These are phyloP conservation scores for Candida khao-thaluensis DNA, from an alignment of 805 yeast genomes.

Conservation along the genomic window DNA sequence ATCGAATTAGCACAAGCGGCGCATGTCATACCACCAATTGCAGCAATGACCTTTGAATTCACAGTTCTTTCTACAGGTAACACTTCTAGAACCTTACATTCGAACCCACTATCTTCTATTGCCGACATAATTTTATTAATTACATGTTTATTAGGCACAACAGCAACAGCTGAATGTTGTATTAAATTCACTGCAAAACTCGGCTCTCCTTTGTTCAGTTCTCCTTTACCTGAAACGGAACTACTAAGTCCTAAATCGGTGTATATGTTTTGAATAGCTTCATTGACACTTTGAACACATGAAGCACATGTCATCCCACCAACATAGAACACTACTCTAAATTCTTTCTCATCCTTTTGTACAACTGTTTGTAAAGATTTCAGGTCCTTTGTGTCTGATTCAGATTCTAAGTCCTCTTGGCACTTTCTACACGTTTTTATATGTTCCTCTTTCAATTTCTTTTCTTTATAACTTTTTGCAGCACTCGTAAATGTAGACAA, in stretches of 20 bases:
- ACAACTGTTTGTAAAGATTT: constrained; percentile 27
- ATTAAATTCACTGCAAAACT: constrained; percentile 51
- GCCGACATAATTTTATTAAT: constrained; percentile 31
- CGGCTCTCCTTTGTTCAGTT: constrained; percentile 19
- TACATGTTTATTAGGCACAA: constrained; percentile 51
- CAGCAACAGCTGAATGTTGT: constrained; percentile 51
- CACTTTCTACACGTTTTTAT: constrained; percentile 44
- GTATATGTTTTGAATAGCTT: constrained; percentile 25
- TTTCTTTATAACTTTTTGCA: constrained; percentile 17
- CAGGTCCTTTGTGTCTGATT: constrained; percentile 7
- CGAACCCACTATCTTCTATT: constrained; percentile 36
- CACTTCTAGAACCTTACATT: constrained; percentile 54
- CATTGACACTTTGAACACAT: constrained; percentile 31
- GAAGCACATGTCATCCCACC: constrained; percentile 46
- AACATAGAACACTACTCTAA: constrained; percentile 52
- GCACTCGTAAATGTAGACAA: constrained; percentile 16
- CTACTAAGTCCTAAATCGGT: constrained; percentile 8
- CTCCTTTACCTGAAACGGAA: too few relatives aligned
- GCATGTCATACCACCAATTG: constrained; percentile 74
- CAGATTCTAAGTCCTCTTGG: constrained; percentile 20
- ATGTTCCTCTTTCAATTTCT: constrained; percentile 29
- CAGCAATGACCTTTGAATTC: constrained; percentile 53
- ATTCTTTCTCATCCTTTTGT: constrained; percentile 25
- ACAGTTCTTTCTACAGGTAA: constrained; percentile 53
- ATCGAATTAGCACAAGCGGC: constrained; percentile 67